These are phyloP conservation scores for Verticillium zaregamsianum DNA, from an alignment of 2,329 filamentous ascomycete species.

Conservation along the genomic window DNA sequence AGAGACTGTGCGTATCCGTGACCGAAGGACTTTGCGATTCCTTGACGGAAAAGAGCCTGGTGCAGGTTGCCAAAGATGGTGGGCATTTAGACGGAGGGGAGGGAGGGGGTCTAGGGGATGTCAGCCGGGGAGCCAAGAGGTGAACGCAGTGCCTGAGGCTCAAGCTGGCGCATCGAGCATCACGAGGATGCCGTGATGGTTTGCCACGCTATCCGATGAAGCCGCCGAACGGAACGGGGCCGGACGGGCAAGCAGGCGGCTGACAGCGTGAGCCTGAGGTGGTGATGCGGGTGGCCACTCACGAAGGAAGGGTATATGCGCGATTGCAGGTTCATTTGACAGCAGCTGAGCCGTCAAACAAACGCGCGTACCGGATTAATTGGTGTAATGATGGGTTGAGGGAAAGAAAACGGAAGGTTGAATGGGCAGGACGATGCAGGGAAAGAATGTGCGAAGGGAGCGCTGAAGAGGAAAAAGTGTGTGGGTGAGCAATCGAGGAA, in stretches of 20 bases:
- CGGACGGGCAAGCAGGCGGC: neutral
- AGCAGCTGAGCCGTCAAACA: constrained; percentile 79
- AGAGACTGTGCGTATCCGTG: constrained; percentile 98
- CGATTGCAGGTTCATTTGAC: constrained; percentile 99
- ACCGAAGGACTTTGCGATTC: constrained; percentile 93
- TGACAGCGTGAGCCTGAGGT: neutral
- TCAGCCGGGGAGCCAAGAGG: constrained; percentile 13
- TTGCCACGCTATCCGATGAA: constrained; percentile 6
- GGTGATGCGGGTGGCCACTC: constrained; percentile 27
- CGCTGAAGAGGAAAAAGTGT: constrained; percentile 3
- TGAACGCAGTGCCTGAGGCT: constrained; percentile 3
- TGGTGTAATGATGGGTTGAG: constrained; percentile 15
- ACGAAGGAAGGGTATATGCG: constrained; percentile 59
- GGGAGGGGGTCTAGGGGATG: constrained; percentile 45
- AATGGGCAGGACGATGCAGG: constrained; percentile 10
- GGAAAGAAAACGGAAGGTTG: constrained; percentile 15
- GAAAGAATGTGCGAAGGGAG: constrained; percentile 3
- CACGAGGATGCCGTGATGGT: neutral
- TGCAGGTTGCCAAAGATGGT: constrained; percentile 65
- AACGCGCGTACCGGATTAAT: constrained; percentile 61
- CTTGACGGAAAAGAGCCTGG: constrained; percentile 89
- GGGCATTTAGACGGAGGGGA: constrained; percentile 83
- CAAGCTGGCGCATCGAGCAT: neutral
- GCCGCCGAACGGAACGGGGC: constrained; percentile 1
- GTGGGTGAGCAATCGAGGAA: neutral